Percentiles rank a stretch among this genome's conserved stretches.
Evolutionary conservation across 257 asterid species (phyloP).

Genomic region (Mitragyna speciosa): DNA sequence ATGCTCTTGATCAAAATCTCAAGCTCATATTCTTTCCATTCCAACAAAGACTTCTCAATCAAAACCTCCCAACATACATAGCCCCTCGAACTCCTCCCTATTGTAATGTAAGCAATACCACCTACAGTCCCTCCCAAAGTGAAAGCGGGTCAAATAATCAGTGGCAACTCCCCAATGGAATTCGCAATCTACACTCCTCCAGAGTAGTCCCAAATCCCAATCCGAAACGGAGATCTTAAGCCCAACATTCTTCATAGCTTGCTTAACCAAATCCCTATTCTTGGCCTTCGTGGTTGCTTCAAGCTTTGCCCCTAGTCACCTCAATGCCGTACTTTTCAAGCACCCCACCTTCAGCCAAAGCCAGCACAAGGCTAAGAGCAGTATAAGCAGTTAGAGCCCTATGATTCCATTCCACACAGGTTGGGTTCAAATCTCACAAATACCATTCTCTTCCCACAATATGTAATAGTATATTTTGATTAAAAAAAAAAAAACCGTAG

Average conservation of each 20-base stretch:
- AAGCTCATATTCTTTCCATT: slow-evolving; percentile 98
- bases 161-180: slow-evolving; percentile 84
- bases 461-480: too few species aligned
- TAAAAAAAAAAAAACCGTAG: too few species aligned
- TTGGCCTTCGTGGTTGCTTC: slow-evolving; percentile 96
- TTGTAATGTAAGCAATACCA: slow-evolving; percentile 95
- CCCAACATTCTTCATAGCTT: slow-evolving; percentile 90
- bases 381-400: too few species aligned
- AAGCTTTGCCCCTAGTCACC: slow-evolving; percentile 94
- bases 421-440: too few species aligned
- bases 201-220: slow-evolving; percentile 86
- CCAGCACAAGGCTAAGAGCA: slow-evolving; percentile 92
- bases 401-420: too few species aligned
- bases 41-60: slow-evolving; percentile 92
- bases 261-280: slow-evolving; percentile 92
- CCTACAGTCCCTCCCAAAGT: slow-evolving; percentile 98
- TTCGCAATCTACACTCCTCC: slow-evolving; percentile 85
- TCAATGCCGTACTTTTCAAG: slow-evolving; percentile 95
- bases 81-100: slow-evolving; percentile 88
- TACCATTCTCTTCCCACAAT: too few species aligned
- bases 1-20: slow-evolving; percentile 98
- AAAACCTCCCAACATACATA: slow-evolving; percentile 94
- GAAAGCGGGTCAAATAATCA: slow-evolving; percentile 93
- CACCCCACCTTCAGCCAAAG: slow-evolving; percentile 87
- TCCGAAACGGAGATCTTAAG: slow-evolving; percentile 96